Percentiles rank a stretch among this genome's conserved stretches.
Conservation (phyloP, 257 asterid genomes). For the Penstemon barbatus region DNA sequence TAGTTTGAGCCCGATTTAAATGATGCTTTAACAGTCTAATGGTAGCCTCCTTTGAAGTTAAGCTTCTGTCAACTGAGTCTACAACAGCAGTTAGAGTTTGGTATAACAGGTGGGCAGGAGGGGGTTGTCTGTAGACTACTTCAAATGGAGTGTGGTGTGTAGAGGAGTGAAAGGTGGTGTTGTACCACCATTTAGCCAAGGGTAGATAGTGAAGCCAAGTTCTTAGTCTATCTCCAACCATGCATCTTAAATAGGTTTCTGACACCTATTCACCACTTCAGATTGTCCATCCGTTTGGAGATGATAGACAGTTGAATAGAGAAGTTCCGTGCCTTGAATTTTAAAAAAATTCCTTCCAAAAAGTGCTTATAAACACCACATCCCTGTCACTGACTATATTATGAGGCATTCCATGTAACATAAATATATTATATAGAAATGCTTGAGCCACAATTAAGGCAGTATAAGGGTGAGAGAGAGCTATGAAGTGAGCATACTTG, state of each 20-base stretch:
- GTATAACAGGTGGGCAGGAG: no score
- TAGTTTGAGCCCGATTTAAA: no score
- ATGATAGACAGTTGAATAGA: background rate
- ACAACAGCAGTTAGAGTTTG: no score
- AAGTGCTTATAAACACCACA: background rate
- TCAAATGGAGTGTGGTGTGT: background rate
- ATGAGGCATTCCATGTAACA: background rate
- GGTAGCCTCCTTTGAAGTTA: no score
- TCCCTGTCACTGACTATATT: background rate
- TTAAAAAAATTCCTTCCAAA: background rate
- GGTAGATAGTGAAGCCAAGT: background rate
- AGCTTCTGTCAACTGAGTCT: no score
- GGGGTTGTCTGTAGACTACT: background rate
- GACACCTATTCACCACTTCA: background rate
- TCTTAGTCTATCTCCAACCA: background rate
- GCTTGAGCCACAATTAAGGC: background rate
- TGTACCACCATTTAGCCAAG: background rate
- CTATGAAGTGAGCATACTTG: no score
- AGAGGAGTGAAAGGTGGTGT: background rate
- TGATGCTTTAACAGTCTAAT: no score
- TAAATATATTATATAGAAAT: background rate
- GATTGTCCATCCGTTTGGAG: slow-evolving; percentile 1
- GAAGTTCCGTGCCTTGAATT: background rate
- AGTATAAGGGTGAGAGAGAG: background rate
- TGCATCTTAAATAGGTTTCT: background rate